phyloP scores from a whole-genome alignment of 116 monocot species.

The Trichopus zeylanicus region DNA sequence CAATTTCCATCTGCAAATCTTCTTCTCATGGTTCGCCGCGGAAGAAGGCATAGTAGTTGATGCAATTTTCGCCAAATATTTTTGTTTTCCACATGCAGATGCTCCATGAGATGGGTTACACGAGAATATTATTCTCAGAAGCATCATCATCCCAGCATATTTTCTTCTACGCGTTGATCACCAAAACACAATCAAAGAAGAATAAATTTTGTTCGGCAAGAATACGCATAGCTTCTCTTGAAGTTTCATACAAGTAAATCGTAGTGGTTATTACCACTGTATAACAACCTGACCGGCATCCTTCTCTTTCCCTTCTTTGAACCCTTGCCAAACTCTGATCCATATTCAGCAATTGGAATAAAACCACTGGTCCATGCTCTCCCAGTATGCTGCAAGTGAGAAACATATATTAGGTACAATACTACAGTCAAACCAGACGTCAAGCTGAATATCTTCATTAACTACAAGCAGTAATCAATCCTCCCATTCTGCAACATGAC shows the following conservation, averaged over 20 bases:
- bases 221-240: no score
- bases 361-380: conserved; percentile 46
- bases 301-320: conserved; percentile 42
- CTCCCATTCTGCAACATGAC: no score
- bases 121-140: no score
- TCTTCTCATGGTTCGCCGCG: no score
- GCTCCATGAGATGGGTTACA: no score
- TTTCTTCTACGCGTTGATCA: no score
- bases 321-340: conserved; percentile 54
- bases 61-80: no score
- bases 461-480: neutral
- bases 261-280: conserved; percentile 88
- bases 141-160: no score
- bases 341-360: conserved; percentile 95
- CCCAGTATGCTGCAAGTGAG: conserved; percentile 32
- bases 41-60: no score
- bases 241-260: conserved; percentile 65
- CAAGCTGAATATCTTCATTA: neutral
- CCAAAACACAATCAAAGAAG: neutral
- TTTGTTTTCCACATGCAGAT: no score
- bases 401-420: neutral
- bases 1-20: no score
- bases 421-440: no score
- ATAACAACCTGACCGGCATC: conserved; percentile 65
- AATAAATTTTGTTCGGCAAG: neutral